Percentiles rank a stretch among this genome's conserved stretches.
Conservation (phyloP, 1,284 basidiomycete genomes). For the Cutaneotrichosporon sp. region DNA sequence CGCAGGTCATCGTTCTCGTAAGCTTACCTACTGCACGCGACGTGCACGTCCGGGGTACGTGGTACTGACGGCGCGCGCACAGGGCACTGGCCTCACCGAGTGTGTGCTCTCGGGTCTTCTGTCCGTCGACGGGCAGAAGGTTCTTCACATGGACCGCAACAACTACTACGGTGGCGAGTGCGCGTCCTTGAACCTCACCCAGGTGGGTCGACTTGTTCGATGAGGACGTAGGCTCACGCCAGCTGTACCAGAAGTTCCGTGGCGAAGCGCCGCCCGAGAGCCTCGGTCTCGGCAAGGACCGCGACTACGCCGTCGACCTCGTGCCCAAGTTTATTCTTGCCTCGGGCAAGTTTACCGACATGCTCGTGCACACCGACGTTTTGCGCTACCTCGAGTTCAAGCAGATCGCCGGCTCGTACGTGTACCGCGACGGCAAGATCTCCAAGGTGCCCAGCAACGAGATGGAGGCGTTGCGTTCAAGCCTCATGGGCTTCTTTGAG, state of each 20-base stretch:
- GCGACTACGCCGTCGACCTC: constrained; percentile 93
- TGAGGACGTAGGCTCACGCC: constrained; percentile 6
- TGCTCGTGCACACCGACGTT: constrained; percentile 98
- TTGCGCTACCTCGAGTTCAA: constrained; percentile 99
- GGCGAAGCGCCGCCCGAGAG: constrained; percentile 58
- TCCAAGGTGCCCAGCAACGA: constrained; percentile 98
- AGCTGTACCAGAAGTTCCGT: constrained; percentile 95
- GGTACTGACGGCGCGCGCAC: background rate
- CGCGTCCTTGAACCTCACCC: constrained; percentile 93
- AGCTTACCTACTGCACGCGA: constrained; percentile 11
- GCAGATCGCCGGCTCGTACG: constrained; percentile 97
- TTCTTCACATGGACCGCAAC: constrained; percentile 98
- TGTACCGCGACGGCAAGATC: constrained; percentile 94
- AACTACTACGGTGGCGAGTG: constrained; percentile 99
- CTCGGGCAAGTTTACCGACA: constrained; percentile 94
- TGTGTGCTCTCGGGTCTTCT: constrained; percentile 95
- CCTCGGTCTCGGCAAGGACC: constrained; percentile 71
- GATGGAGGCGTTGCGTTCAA: constrained; percentile 90
- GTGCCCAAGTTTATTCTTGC: constrained; percentile 97
- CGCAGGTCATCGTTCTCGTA: constrained; percentile 75
- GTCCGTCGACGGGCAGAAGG: constrained; percentile 99
- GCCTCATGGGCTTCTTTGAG: constrained; percentile 97
- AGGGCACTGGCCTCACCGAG: constrained; percentile 92
- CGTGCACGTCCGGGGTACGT: background rate
- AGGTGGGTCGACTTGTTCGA: constrained; percentile 56